A percentile compares a stretch with the other conserved stretches of the same genome.
Evolutionary conservation across 129 eudicot species (phyloP).

Genomic region (Artemisia annua): DNA sequence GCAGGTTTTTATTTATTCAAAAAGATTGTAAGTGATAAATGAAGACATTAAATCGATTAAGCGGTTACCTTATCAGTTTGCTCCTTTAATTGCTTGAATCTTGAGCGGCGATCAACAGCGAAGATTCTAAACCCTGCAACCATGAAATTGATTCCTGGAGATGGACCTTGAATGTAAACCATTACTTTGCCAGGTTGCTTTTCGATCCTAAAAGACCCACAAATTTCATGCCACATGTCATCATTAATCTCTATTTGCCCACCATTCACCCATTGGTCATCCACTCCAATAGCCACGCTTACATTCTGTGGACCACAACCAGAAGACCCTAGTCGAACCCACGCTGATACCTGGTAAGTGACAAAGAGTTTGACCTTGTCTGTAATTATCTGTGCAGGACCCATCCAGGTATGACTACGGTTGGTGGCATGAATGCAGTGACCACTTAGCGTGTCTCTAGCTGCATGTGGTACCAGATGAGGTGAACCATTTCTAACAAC

Average conservation of each 20-base stretch:
- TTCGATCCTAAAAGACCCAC: conserved; percentile 73
- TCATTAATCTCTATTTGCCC: conserved; percentile 70
- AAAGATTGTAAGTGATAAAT: neutral
- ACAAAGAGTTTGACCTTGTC: conserved; percentile 61
- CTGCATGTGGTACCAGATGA: conserved; percentile 64
- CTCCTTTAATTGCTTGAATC: conserved; percentile 61
- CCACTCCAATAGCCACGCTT: conserved; percentile 74
- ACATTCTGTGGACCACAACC: conserved; percentile 62
- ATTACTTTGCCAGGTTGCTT: conserved; percentile 51
- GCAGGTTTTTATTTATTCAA: neutral
- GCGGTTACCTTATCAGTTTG: conserved; percentile 64
- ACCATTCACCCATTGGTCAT: conserved; percentile 77
- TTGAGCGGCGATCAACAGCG: conserved; percentile 64
- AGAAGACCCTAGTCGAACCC: conserved; percentile 69
- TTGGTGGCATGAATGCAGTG: conserved; percentile 38
- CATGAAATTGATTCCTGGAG: conserved; percentile 62
- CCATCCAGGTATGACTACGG: conserved; percentile 78
- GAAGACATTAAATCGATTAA: neutral
- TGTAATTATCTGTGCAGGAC: conserved; percentile 72
- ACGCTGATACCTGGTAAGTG: conserved; percentile 94
- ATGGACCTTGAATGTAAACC: conserved; percentile 80
- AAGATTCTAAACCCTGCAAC: conserved; percentile 73
- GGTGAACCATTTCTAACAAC: conserved; percentile 55
- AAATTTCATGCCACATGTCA: conserved; percentile 76
- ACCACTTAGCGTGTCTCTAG: conserved; percentile 47